A percentile compares a stretch with the other conserved stretches of the same genome.
Evolutionary conservation across 2,329 filamentous ascomycete species (phyloP).

Genomic region (Plectosphaerella plurivora): DNA sequence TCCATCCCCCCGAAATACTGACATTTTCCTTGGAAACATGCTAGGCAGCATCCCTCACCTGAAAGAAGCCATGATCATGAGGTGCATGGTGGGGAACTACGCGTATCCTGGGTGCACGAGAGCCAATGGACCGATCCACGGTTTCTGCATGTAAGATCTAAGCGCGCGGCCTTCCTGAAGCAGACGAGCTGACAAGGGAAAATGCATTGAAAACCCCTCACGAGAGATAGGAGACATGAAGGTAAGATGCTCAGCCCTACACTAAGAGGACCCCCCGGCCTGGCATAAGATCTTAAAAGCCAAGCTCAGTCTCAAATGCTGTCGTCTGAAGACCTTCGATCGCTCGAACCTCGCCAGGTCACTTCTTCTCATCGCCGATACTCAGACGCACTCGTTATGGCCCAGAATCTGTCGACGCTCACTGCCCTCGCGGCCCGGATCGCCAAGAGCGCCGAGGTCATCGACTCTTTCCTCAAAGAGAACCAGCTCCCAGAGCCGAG

Average conservation of each 20-base stretch:
- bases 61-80: too few relatives aligned
- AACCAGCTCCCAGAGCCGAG: background rate
- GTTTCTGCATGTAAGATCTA: background rate
- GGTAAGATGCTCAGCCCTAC: background rate
- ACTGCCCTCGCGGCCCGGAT: background rate
- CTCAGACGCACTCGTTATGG: background rate
- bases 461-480: background rate
- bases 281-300: background rate
- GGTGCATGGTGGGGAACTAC: too few relatives aligned
- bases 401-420: background rate
- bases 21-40: background rate
- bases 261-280: background rate
- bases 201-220: background rate
- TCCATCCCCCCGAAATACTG: background rate
- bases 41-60: background rate
- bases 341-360: background rate
- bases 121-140: background rate
- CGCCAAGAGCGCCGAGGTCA: background rate
- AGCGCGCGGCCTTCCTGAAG: background rate
- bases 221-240: background rate
- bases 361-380: background rate
- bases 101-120: background rate
- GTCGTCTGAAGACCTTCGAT: background rate
- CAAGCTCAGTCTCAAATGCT: background rate
- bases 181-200: background rate